A percentile compares a stretch with the other conserved stretches of the same genome.
phyloP scores from a whole-genome alignment of 805 yeast genomes.

The Lipomyces starkeyi region DNA sequence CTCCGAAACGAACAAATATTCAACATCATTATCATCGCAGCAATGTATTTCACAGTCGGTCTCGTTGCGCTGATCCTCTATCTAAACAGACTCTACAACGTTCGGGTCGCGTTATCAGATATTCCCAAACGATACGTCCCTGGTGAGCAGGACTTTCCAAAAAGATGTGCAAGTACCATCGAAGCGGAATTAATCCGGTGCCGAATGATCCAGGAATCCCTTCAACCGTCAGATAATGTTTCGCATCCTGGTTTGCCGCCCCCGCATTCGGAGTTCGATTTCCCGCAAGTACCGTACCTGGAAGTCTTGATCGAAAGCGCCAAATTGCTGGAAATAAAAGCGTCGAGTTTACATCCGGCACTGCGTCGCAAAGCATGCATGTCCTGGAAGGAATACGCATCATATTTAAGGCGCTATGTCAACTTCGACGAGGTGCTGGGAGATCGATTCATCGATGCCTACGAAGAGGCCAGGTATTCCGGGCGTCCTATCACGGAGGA shows the following conservation, averaged over 20 bases:
- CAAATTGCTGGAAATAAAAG: slow-evolving; percentile 38
- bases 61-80: slow-evolving; percentile 58
- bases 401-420: slow-evolving; percentile 46
- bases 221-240: slow-evolving; percentile 53
- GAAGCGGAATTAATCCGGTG: slow-evolving; percentile 52
- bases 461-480: slow-evolving; percentile 73
- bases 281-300: slow-evolving; percentile 43
- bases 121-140: slow-evolving; percentile 84
- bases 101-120: slow-evolving; percentile 66
- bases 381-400: slow-evolving; percentile 62
- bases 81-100: slow-evolving; percentile 63
- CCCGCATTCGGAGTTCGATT: slow-evolving; percentile 41
- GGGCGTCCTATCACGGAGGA: slow-evolving; percentile 62
- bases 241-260: slow-evolving; percentile 63
- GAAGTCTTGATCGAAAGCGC: slow-evolving; percentile 42
- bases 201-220: slow-evolving; percentile 49
- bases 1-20: slow-evolving; percentile 69
- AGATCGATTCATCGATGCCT: slow-evolving; percentile 54
- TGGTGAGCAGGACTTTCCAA: slow-evolving; percentile 62
- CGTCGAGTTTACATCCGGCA: slow-evolving; percentile 44
- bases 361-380: slow-evolving; percentile 50
- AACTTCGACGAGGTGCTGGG: slow-evolving; percentile 39
- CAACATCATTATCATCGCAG: slow-evolving; percentile 80
- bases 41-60: slow-evolving; percentile 68
- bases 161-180: slow-evolving; percentile 52